These are phyloP conservation scores for Balansia obtecta DNA, from an alignment of 2,329 filamentous ascomycete species.

Conservation along the genomic window DNA sequence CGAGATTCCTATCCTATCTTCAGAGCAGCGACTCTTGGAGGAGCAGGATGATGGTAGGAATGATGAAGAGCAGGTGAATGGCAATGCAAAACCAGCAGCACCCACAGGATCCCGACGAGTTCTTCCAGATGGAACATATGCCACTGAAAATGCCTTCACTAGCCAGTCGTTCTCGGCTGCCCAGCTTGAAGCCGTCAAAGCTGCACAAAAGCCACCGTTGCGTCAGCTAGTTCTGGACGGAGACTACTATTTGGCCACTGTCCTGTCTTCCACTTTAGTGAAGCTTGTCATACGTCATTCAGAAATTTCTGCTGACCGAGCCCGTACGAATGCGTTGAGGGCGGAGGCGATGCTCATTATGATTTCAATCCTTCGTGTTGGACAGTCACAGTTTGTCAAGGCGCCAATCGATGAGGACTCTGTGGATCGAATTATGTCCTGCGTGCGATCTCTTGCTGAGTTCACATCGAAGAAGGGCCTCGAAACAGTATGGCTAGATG, in stretches of 20 bases:
- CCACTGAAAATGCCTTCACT: slow-evolving; percentile 89
- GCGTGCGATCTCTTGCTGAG: slow-evolving; percentile 82
- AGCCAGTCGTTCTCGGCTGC: slow-evolving; percentile 83
- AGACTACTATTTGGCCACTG: slow-evolving; percentile 90
- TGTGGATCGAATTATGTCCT: slow-evolving; percentile 97
- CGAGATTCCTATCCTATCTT: slow-evolving; percentile 92
- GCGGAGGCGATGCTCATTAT: slow-evolving; percentile 99
- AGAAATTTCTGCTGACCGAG: slow-evolving; percentile 75
- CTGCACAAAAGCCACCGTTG: slow-evolving; percentile 89
- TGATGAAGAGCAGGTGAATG: slow-evolving; percentile 58
- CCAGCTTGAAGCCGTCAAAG: slow-evolving; percentile 90
- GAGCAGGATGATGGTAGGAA: slow-evolving; percentile 64
- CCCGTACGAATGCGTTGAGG: slow-evolving; percentile 83
- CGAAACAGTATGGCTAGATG: slow-evolving; percentile 83
- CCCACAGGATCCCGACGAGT: slow-evolving; percentile 83
- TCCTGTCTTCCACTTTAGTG: slow-evolving; percentile 89
- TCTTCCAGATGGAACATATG: slow-evolving; percentile 91
- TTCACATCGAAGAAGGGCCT: slow-evolving; percentile 83
- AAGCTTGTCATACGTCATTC: slow-evolving; percentile 97
- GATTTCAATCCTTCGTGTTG: slow-evolving; percentile 96
- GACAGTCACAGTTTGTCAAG: slow-evolving; percentile 98
- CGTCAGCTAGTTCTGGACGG: slow-evolving; percentile 92
- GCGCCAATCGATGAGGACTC: slow-evolving; percentile 96
- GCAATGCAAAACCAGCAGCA: slow-evolving; percentile 60
- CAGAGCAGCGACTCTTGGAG: slow-evolving; percentile 83